Conservation (phyloP, 192 early-diverging fungal genomes). For the Ambispora gerdemannii region DNA sequence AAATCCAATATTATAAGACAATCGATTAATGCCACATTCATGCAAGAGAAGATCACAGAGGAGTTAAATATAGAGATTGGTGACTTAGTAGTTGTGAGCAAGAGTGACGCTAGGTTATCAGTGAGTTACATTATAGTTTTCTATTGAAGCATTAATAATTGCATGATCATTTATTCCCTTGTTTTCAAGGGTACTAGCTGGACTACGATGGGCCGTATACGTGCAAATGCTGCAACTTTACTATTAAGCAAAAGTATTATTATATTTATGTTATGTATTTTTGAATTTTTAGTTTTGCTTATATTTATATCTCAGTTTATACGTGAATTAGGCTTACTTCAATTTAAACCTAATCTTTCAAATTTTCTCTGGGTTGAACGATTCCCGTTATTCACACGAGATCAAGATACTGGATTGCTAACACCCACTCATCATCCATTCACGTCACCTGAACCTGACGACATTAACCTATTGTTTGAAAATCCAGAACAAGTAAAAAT, state of each 20-base stretch:
- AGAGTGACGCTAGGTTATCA: constrained; percentile 43
- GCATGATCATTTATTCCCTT: background rate
- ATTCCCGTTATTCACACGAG: constrained; percentile 84
- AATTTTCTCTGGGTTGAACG: constrained; percentile 86
- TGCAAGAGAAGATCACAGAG: constrained; percentile 24
- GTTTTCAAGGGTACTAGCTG: constrained; percentile 43
- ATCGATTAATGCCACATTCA: constrained; percentile 16
- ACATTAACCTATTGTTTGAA: constrained; percentile 58
- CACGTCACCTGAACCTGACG: constrained; percentile 73
- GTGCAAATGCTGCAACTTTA: constrained; percentile 46
- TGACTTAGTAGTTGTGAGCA: constrained; percentile 57
- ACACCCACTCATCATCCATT: constrained; percentile 90
- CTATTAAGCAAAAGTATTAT: constrained; percentile 50
- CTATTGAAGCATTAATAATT: background rate
- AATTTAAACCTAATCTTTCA: constrained; percentile 45
- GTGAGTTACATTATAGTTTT: constrained; percentile 33
- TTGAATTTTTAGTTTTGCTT: constrained; percentile 39
- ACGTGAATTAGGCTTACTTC: constrained; percentile 45
- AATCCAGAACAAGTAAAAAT: constrained; percentile 56
- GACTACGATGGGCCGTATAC: constrained; percentile 46
- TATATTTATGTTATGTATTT: background rate
- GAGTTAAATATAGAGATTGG: constrained; percentile 45
- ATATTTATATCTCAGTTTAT: constrained; percentile 40
- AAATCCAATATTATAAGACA: constrained; percentile 34
- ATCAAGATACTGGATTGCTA: constrained; percentile 49